Evolutionary conservation across 2,329 filamentous ascomycete genomes (phyloP).

Genomic region (Stagonosporopsis tanaceti): DNA sequence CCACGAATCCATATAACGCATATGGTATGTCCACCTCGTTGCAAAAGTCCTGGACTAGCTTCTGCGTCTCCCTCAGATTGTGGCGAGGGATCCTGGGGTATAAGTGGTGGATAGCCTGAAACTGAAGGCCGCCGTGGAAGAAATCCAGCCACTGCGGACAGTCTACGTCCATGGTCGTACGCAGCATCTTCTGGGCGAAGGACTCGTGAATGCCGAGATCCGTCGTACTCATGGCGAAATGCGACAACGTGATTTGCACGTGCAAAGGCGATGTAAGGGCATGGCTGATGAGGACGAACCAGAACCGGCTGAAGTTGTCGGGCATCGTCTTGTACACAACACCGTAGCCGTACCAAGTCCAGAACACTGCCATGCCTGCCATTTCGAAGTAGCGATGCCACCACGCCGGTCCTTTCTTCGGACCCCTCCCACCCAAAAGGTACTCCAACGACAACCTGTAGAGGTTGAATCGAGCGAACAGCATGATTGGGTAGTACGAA

Average conservation of each 20-base stretch:
- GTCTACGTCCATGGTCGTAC: constrained; percentile 78
- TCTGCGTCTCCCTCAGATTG: constrained; percentile 69
- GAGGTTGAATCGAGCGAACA: constrained; percentile 75
- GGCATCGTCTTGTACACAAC: constrained; percentile 68
- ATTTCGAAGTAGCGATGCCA: constrained; percentile 74
- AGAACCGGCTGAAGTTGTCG: constrained; percentile 64
- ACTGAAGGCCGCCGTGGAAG: constrained; percentile 75
- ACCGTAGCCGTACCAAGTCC: constrained; percentile 73
- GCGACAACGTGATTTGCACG: constrained; percentile 75
- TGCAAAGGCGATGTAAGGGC: constrained; percentile 73
- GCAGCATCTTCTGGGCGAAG: constrained; percentile 73
- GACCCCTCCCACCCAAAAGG: constrained; percentile 63
- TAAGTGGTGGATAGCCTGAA: constrained; percentile 75
- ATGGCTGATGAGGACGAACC: constrained; percentile 71
- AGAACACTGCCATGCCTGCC: constrained; percentile 69
- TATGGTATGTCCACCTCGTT: constrained; percentile 71
- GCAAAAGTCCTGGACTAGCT: constrained; percentile 69
- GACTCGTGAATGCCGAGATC: constrained; percentile 71
- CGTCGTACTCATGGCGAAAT: constrained; percentile 75
- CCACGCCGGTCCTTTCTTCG: constrained; percentile 68
- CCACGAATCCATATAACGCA: constrained; percentile 66
- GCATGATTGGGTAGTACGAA: constrained; percentile 74
- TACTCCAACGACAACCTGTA: constrained; percentile 73
- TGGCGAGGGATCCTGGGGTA: constrained; percentile 74
- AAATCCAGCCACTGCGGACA: constrained; percentile 77